Evolutionary conservation across 176 grass and related monocot species (phyloP).

Genomic region (Oryza brachyantha): DNA sequence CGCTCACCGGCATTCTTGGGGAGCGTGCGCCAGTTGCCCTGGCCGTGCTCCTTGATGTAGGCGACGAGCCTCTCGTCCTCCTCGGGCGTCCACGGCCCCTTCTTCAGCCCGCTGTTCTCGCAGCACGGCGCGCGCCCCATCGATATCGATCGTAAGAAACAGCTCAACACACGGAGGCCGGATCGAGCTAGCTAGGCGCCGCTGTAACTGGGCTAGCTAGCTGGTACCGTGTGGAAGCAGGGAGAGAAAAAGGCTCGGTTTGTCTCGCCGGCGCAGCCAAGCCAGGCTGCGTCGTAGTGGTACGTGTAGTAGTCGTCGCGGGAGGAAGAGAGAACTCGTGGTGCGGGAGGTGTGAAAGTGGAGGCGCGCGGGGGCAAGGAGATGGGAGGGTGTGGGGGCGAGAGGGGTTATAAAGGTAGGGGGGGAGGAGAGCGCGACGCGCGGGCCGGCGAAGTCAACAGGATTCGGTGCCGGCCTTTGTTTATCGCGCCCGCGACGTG

Average conservation of each 20-base stretch:
- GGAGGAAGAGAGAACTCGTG: too few relatives aligned
- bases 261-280: neutral
- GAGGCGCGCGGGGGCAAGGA: neutral
- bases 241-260: constrained; percentile 26
- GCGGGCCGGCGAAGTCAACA: constrained; percentile 69
- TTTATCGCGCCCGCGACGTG: constrained; percentile 69
- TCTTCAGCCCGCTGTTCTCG: constrained; percentile 83
- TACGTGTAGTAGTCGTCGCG: too few relatives aligned
- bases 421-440: constrained; percentile 34
- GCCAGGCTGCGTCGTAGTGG: too few relatives aligned
- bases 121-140: constrained; percentile 97
- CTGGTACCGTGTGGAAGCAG: neutral
- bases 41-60: constrained; percentile 82
- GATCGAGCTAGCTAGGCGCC: neutral
- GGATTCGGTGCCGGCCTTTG: constrained; percentile 92
- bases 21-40: constrained; percentile 90
- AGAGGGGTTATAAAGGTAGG: too few relatives aligned
- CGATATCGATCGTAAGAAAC: neutral
- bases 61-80: constrained; percentile 95
- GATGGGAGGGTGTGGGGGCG: constrained; percentile 6
- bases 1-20: constrained; percentile 87
- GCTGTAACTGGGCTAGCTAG: neutral
- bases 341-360: neutral
- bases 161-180: neutral
- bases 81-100: constrained; percentile 86